Evolutionary conservation across 1,284 basidiomycete species (phyloP), one percentile per base, ranked within the genome.

Genomic region (Sanghuangporus sanghuang): DNA sequence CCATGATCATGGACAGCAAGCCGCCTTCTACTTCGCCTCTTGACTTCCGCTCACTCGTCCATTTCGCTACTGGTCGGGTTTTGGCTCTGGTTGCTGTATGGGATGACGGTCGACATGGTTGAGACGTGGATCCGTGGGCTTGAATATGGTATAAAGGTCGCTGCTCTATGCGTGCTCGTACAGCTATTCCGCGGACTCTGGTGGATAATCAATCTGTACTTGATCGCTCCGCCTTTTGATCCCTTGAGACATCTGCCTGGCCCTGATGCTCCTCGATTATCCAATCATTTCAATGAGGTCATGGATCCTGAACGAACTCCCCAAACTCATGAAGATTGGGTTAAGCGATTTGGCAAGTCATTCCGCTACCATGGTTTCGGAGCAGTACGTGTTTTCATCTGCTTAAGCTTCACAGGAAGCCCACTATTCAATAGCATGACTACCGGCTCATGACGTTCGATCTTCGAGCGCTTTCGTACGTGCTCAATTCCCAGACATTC

Each of bases 381-480:
- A 56, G 75, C 70, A 68, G 81, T 80, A 61, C 48, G 70, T 62
- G 5, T 12, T 38, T 12, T 21, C 55, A 9, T 27, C 27, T 5
- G 27, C 8, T 32, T 27, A 2, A 21, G 18, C 14, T 21, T 18
- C n/a, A 49, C 48, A 21, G 18, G 18, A 16, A 4, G 8, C 49
- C 35, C 1, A 52, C 49, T 32, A 36, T 44, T 38, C 35, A 40
- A 44, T 59, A 84, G 81, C 79, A 82, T 64, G 83, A 85, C 68
- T 78, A 78, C 63, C 80, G 84, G 36, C 69, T 85, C 9, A 74
- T 85, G 71, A 78, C 82, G 0, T 78, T 84, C 57, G 83, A 85
- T 69, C 74, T 80, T 55, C 76, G 77, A 7, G 79, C 77, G 12
- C 71, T 84, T 16, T 72, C 77, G 3, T 77, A 85, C 69, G 72